A percentile compares a stretch with the other conserved stretches of the same genome.
These are phyloP conservation scores for Hemileccinum rubropunctum DNA, from an alignment of 768 basidiomycete genomes.

Conservation along the genomic window DNA sequence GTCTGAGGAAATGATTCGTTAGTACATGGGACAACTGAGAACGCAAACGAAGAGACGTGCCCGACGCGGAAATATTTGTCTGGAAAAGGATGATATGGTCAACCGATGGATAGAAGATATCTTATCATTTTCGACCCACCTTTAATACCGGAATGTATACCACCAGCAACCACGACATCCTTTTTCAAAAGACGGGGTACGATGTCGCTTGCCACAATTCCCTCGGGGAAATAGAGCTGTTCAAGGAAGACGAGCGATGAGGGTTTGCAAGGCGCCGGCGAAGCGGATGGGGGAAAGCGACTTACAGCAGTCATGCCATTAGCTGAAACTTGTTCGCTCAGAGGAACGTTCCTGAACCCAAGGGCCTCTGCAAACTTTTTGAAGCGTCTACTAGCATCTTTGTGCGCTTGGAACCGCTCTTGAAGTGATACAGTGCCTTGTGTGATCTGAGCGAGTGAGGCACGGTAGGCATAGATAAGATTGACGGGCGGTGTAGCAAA, in stretches of 20 bases:
- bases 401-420: constrained; percentile 77
- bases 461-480: constrained; percentile 86
- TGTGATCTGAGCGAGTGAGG: constrained; percentile 75
- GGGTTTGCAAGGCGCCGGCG: too few species aligned
- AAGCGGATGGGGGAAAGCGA: not conserved
- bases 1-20: constrained; percentile 39
- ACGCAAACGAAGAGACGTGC: constrained; percentile 32
- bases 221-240: constrained; percentile 82
- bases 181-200: constrained; percentile 69
- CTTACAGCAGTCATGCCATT: constrained; percentile 93
- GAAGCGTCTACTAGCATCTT: constrained; percentile 61
- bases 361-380: constrained; percentile 63
- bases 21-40: constrained; percentile 1
- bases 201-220: constrained; percentile 72
- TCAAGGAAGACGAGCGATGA: not conserved
- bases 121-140: constrained; percentile 39
- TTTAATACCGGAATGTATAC: constrained; percentile 81
- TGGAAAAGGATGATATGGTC: constrained; percentile 25
- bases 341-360: constrained; percentile 73
- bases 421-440: constrained; percentile 60
- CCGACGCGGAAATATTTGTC: constrained; percentile 93
- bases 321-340: constrained; percentile 60
- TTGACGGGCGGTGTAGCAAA: constrained; percentile 97
- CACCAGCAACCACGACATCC: constrained; percentile 82
- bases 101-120: not conserved